A percentile compares a stretch with the other conserved stretches of the same genome.
phyloP scores from a whole-genome alignment of 2,329 filamentous ascomycete genomes.

The Calonectria hongkongensis region DNA sequence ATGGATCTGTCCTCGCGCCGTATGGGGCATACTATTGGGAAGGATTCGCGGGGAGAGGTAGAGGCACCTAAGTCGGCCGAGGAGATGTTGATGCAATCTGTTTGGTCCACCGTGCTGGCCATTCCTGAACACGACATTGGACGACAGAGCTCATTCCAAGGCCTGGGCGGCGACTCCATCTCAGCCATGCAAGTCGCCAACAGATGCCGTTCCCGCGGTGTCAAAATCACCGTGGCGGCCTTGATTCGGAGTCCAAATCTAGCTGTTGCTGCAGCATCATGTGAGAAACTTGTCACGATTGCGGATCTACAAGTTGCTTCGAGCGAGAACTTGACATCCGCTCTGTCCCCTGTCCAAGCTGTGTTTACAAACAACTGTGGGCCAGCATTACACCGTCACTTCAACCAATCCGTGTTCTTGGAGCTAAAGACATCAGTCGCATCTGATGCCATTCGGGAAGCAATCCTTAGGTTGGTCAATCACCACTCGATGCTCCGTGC shows the following conservation, averaged over 20 bases:
- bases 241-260: constrained; percentile 19
- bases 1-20: constrained; percentile 17
- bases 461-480: constrained; percentile 11
- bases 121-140: constrained; percentile 25
- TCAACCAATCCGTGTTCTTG: constrained; percentile 24
- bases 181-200: constrained; percentile 26
- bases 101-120: constrained; percentile 22
- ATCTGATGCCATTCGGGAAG: constrained; percentile 13
- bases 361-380: constrained; percentile 21
- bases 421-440: constrained; percentile 19
- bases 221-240: constrained; percentile 23
- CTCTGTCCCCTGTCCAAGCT: constrained; percentile 25
- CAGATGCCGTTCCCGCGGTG: constrained; percentile 16
- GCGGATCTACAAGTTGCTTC: constrained; percentile 4
- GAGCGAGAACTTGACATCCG: constrained; percentile 13
- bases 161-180: constrained; percentile 21
- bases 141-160: constrained; percentile 27
- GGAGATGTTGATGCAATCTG: constrained; percentile 24
- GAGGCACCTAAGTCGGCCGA: constrained; percentile 19
- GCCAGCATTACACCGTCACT: constrained; percentile 21
- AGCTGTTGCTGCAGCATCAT: constrained; percentile 22
- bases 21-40: constrained; percentile 7
- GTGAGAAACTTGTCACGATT: constrained; percentile 19
- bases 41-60: not conserved
- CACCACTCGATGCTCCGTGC: constrained; percentile 24